Evolutionary conservation across 129 eudicot species (phyloP), one percentile per base, ranked within the genome.

Genomic region (Heracleum sosnowskyi): DNA sequence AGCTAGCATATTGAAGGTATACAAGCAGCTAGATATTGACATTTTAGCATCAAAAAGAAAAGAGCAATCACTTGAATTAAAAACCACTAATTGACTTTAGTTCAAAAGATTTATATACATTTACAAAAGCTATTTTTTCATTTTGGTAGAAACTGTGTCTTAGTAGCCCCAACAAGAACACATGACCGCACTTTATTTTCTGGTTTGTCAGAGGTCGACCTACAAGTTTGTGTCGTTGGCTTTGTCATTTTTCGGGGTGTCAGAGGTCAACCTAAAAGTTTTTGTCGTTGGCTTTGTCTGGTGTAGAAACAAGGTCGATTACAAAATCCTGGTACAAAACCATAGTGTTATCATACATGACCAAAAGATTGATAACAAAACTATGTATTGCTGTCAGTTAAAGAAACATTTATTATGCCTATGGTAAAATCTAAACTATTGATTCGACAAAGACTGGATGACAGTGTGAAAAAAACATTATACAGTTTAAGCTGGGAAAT

Each of bases 1-100:
- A 57, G 33, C 16, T 53, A 57, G 33, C 16, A 57, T 72, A 72
- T n/a, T 5, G 41, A 39, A 40, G 76, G 28, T 22, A 72, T 72
- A 31, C 76, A 72, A 41, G 76, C n/a, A n/a, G 35, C 47, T 39
- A 36, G 76, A 72, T n/a, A n/a, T 57, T n/a, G 29, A 57, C 66
- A n/a, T 57, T 5, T 57, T 57, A 57, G 16, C 66, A 57, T 9
- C 5, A 57, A n/a, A 57, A 20, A 10, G 33, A 57, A 57, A n/a
- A 57, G 33, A 10, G 33, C 33, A 22, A 53, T 53, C 29, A n/a
- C 33, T 64, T 29, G 24, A 29, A 64, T 39, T 28, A 5, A 66
- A 13, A 66, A 62, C 6, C 72, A 66, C 40, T 24, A 12, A n/a
- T 11, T 62, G 33, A 26, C 35, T n/a, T 28, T 18, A n/a, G 35